Conservation (phyloP, 2,329 filamentous ascomycete species). For the Apiospora arundinis region DNA sequence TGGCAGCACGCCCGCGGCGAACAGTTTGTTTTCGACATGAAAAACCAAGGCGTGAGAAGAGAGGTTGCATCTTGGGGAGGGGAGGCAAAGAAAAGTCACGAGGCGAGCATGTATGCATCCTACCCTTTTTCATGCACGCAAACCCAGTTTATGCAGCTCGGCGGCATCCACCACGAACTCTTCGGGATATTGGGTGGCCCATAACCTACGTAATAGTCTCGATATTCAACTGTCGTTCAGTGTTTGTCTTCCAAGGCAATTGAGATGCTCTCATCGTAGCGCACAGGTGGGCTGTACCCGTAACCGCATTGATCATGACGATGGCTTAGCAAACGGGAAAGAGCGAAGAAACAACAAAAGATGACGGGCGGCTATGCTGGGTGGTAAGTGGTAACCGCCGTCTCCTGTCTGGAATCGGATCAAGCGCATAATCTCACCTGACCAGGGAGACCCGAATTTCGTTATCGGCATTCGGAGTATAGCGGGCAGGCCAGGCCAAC, state of each 20-base stretch:
- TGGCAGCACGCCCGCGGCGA: neutral
- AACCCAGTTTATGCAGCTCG: slow-evolving; percentile 13
- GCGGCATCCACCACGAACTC: slow-evolving; percentile 12
- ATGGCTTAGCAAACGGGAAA: neutral
- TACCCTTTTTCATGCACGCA: neutral
- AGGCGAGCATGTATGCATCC: slow-evolving; percentile 9
- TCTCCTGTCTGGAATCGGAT: slow-evolving; percentile 3
- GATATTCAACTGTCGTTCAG: neutral
- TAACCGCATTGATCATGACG: neutral
- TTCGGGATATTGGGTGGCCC: neutral
- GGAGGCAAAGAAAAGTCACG: slow-evolving; percentile 13
- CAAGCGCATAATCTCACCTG: slow-evolving; percentile 6
- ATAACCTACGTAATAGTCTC: slow-evolving; percentile 9
- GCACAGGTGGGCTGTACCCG: neutral
- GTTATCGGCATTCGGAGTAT: neutral
- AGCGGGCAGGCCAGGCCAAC: neutral
- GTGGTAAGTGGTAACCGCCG: slow-evolving; percentile 8
- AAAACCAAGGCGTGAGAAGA: slow-evolving; percentile 4
- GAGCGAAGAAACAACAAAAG: neutral
- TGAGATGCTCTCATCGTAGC: neutral
- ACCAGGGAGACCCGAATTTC: neutral
- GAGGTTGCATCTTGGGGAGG: neutral
- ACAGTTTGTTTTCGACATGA: neutral
- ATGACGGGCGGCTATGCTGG: slow-evolving; percentile 11
- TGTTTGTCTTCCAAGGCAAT: neutral